These are phyloP conservation scores for Cairneyella variabilis DNA, from an alignment of 495 filamentous ascomycete genomes.

Conservation along the genomic window DNA sequence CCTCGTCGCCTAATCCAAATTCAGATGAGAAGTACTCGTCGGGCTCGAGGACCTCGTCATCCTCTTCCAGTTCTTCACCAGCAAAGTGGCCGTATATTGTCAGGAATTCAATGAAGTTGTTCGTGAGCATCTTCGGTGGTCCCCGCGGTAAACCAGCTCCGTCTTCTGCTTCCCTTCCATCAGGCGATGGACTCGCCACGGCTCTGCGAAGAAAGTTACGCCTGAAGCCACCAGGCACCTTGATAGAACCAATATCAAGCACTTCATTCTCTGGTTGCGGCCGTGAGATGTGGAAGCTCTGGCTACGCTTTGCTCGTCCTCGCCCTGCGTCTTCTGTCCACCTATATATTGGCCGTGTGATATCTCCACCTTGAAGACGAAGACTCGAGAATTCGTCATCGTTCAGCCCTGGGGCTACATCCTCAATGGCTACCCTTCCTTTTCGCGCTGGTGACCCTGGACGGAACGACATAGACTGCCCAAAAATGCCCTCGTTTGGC, in stretches of 20 bases:
- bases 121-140: conserved; percentile 70
- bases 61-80: conserved; percentile 91
- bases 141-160: conserved; percentile 30
- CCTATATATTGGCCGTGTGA: conserved; percentile 88
- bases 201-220: conserved; percentile 77
- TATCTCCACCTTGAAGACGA: conserved; percentile 86
- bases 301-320: conserved; percentile 61
- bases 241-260: conserved; percentile 82
- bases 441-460: conserved; percentile 38
- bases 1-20: conserved; percentile 31
- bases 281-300: conserved; percentile 76
- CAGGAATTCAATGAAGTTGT: conserved; percentile 91
- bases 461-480: conserved; percentile 18
- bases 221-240: conserved; percentile 87
- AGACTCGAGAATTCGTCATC: conserved; percentile 90
- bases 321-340: conserved; percentile 83
- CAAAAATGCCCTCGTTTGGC: conserved; percentile 23
- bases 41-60: conserved; percentile 79
- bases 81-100: conserved; percentile 96
- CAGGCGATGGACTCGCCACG: conserved; percentile 51
- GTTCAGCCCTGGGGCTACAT: conserved; percentile 46
- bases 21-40: conserved; percentile 70
- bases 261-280: conserved; percentile 73
- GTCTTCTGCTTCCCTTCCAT: conserved; percentile 39
- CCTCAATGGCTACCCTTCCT: conserved; percentile 42